Evolutionary conservation across 805 yeast genomes (phyloP), one percentile per base, ranked within the genome.

Genomic region (Grigorovia humatica): DNA sequence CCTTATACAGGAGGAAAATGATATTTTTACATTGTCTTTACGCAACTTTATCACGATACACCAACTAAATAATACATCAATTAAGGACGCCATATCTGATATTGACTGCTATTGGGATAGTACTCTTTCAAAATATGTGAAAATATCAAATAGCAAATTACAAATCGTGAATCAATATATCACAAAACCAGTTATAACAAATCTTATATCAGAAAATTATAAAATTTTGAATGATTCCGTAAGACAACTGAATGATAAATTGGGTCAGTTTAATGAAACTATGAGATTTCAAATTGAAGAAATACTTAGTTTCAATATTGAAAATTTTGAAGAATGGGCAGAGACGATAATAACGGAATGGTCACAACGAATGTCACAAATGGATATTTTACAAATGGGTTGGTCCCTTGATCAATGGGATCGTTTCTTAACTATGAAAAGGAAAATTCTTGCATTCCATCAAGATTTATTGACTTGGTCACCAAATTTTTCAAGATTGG

Each of bases 291-390:
- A 76, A 56, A 61, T 46, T 29, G 23, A 46, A 11, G 4, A 38
- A 4, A 19, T 15, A 7, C 2, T 46, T 4, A 12, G 35, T 19
- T n/a, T 20, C 9, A 41, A 46, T 20, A 38, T 46, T 9, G 48
- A 84, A 56, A 75, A 82, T 0, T 76, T 81, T 62, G 90, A 85
- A 63, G 85, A 84, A 53, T 85, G 85, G 72, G 81, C 83, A 4
- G 90, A 84, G 50, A 76, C 79, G 7, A 74, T 85, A 17, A 73
- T 83, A 50, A 74, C 71, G 53, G 88, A 83, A 56, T 84, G 82
- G 68, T 77, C 85, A 7, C 75, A 77, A 46, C 74, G 79, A 52
- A 74, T 85, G 64, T 75, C 81, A 48, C 67, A 69, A 18, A 54
- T 60, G 7, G 70, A 66, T 42, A 58, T 62, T 15, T 55, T 60